phyloP scores from a whole-genome alignment of 1,284 basidiomycete genomes.

The Pyrrhoderma noxium region DNA sequence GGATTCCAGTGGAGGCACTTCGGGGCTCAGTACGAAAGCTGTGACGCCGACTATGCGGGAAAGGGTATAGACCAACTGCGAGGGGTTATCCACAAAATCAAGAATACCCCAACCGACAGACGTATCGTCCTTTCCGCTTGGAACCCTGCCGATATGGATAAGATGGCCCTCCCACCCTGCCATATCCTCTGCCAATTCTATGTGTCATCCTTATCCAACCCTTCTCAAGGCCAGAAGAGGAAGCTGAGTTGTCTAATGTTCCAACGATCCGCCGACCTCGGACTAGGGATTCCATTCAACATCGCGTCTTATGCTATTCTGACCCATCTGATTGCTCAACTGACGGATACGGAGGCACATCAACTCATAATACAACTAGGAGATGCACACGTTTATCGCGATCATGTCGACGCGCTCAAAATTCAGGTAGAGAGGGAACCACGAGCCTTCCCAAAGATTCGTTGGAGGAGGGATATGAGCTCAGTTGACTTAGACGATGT shows the following conservation, averaged over 20 bases:
- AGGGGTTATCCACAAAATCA: conserved; percentile 89
- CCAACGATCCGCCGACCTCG: conserved; percentile 95
- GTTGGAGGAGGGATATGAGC: conserved; percentile 52
- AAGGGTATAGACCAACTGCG: conserved; percentile 91
- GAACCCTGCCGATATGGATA: conserved; percentile 91
- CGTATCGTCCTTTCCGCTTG: conserved; percentile 95
- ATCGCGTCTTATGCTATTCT: conserved; percentile 96
- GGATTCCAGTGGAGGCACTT: conserved; percentile 99
- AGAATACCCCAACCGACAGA: conserved; percentile 88
- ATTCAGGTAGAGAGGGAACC: conserved; percentile 78
- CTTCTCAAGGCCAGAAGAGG: conserved; percentile 45
- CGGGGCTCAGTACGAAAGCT: conserved; percentile 82
- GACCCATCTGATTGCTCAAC: conserved; percentile 92
- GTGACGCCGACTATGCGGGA: conserved; percentile 77
- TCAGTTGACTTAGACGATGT: conserved; percentile 80
- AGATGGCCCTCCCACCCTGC: conserved; percentile 97
- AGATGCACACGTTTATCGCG: conserved; percentile 93
- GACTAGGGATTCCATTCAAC: conserved; percentile 97
- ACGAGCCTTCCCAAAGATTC: conserved; percentile 75
- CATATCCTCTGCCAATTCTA: conserved; percentile 99
- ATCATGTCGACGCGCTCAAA: conserved; percentile 85
- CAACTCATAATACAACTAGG: conserved; percentile 92
- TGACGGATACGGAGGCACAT: conserved; percentile 81
- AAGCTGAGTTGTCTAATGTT: conserved; percentile 94
- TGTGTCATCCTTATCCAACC: conserved; percentile 69